Evolutionary conservation across 169 alveolate genomes (phyloP).

Genomic region (Plasmodium billcollinsi): DNA sequence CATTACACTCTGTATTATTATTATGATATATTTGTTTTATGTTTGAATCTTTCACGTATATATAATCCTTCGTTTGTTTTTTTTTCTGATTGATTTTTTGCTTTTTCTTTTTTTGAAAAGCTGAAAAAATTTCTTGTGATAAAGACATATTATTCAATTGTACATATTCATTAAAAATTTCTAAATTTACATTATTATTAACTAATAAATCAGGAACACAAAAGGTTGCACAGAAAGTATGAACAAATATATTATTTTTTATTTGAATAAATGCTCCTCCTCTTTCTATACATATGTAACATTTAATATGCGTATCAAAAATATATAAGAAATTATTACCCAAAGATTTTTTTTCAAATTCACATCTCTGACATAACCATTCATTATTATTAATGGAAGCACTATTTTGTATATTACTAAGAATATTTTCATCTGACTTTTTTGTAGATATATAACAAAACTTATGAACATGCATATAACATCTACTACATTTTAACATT

Average conservation of each 20-base stretch:
- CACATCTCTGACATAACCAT: slow-evolving; percentile 76
- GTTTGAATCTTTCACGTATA: not conserved
- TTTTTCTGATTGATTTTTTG: slow-evolving; percentile 8
- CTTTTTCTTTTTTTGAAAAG: slow-evolving; percentile 2
- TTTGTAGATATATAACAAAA: slow-evolving; percentile 65
- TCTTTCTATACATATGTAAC: slow-evolving; percentile 73
- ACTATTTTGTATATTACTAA: slow-evolving; percentile 10
- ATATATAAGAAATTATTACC: slow-evolving; percentile 57
- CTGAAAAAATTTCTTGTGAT: slow-evolving; percentile 22
- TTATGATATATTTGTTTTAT: not conserved
- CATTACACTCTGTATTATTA: not conserved
- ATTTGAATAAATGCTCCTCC: slow-evolving; percentile 74
- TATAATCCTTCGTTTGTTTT: not conserved
- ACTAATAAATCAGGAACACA: slow-evolving; percentile 68
- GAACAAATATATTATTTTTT: slow-evolving; percentile 32
- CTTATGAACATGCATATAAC: slow-evolving; percentile 73
- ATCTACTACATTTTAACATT: slow-evolving; percentile 58
- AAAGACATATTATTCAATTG: slow-evolving; percentile 31
- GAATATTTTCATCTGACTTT: slow-evolving; percentile 35
- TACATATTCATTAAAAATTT: slow-evolving; percentile 34
- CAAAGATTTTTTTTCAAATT: slow-evolving; percentile 58
- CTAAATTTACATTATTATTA: slow-evolving; percentile 34
- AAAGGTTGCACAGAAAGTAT: slow-evolving; percentile 64
- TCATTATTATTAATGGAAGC: slow-evolving; percentile 27
- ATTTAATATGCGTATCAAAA: slow-evolving; percentile 44